phyloP scores from a whole-genome alignment of 805 yeast genomes.

The Nakazawaea laoshanensis region DNA sequence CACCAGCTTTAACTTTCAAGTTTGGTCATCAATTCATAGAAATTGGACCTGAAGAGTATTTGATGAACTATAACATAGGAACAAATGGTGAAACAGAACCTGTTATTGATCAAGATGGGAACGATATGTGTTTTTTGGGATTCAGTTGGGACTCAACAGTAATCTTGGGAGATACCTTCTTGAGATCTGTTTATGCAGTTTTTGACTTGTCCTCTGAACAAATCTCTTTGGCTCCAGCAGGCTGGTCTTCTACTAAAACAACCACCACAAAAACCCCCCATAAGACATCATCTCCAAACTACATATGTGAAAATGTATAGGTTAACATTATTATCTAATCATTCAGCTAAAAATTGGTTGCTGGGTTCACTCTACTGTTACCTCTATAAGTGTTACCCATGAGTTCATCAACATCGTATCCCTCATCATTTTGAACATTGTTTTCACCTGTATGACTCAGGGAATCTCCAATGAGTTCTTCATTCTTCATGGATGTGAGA shows the following conservation, averaged over 20 bases:
- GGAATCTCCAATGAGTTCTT: slow-evolving; percentile 9
- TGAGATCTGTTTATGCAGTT: slow-evolving; percentile 57
- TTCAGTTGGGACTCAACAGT: slow-evolving; percentile 15
- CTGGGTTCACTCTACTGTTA: slow-evolving; percentile 9
- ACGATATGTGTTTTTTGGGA: slow-evolving; percentile 15
- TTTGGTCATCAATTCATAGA: slow-evolving; percentile 4
- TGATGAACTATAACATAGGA: slow-evolving; percentile 8
- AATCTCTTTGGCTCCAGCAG: slow-evolving; percentile 48
- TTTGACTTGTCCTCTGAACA: slow-evolving; percentile 51
- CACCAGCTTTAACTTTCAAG: slow-evolving; percentile 8
- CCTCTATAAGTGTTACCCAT: slow-evolving; percentile 11
- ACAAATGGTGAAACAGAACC: slow-evolving; percentile 5
- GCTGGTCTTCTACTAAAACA: neutral
- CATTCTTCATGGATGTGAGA: slow-evolving; percentile 7
- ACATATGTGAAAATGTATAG: too few species aligned
- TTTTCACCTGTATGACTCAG: slow-evolving; percentile 10
- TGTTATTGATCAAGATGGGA: slow-evolving; percentile 6
- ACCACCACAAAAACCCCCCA: too few species aligned
- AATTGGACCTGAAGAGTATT: slow-evolving; percentile 5
- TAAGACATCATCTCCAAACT: neutral
- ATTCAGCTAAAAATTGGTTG: slow-evolving; percentile 7
- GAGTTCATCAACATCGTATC: slow-evolving; percentile 9
- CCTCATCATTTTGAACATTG: slow-evolving; percentile 5
- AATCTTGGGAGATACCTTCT: slow-evolving; percentile 58
- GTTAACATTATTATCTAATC: too few species aligned